phyloP scores from a whole-genome alignment of 1,284 basidiomycete species.

The Trametes pubescens region DNA sequence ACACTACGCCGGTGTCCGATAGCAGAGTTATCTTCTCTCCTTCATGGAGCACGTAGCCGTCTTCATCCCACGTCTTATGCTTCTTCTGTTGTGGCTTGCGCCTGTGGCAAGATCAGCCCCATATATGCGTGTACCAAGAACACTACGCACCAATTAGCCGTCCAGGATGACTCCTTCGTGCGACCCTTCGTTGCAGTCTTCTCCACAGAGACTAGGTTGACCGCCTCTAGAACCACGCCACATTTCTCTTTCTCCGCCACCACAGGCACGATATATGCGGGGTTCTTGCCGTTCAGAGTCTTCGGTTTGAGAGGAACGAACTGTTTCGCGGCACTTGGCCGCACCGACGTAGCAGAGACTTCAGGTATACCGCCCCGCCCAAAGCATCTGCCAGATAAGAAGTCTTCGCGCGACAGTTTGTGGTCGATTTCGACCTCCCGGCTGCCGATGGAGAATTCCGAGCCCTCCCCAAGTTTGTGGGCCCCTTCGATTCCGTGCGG shows the following conservation, averaged over 20 bases:
- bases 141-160: conserved; percentile 66
- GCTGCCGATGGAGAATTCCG: conserved; percentile 65
- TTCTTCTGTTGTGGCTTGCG: conserved; percentile 82
- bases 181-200: conserved; percentile 24
- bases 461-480: conserved; percentile 53
- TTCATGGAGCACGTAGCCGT: conserved; percentile 64
- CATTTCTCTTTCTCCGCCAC: conserved; percentile 36
- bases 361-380: conserved; percentile 42
- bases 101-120: conserved; percentile 49
- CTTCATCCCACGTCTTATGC: conserved; percentile 91
- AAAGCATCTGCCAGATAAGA: conserved; percentile 71
- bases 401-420: conserved; percentile 62
- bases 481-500: conserved; percentile 46
- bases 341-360: conserved; percentile 33
- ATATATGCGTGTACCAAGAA: conserved; percentile 2
- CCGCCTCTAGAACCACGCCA: conserved; percentile 51
- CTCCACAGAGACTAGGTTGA: conserved; percentile 45
- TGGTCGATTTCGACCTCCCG: conserved; percentile 79
- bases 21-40: conserved; percentile 65
- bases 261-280: conserved; percentile 23
- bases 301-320: conserved; percentile 54
- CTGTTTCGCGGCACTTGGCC: conserved; percentile 47
- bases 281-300: conserved; percentile 41
- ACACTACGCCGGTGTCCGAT: conserved; percentile 74
- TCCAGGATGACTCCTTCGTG: conserved; percentile 59